A percentile compares a stretch with the other conserved stretches of the same genome.
Conservation (phyloP, 768 basidiomycete genomes). For the Lentinula detonsa region DNA sequence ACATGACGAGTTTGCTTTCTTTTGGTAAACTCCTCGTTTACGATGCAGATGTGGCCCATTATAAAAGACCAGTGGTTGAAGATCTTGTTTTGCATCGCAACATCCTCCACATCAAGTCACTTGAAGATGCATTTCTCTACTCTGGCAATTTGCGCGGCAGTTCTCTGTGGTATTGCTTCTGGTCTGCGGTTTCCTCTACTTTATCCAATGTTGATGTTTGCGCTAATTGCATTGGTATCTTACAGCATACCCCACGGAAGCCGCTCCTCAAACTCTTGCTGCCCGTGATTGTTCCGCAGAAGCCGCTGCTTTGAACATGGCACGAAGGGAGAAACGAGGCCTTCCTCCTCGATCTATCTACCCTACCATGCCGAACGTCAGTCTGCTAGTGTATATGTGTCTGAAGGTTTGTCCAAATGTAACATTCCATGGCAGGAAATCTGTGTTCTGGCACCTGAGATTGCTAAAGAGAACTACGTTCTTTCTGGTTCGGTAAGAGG, state of each 20-base stretch:
- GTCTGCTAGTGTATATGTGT: not conserved
- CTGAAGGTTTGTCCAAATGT: too few relatives aligned
- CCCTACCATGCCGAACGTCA: constrained; percentile 4
- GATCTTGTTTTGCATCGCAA: not conserved
- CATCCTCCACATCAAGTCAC: not conserved
- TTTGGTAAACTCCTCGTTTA: not conserved
- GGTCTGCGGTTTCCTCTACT: not conserved
- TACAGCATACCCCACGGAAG: not conserved
- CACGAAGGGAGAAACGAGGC: constrained; percentile 1
- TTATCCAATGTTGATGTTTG: not conserved
- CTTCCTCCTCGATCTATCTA: not conserved
- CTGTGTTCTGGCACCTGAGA: not conserved
- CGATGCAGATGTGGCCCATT: not conserved
- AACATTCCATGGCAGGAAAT: not conserved
- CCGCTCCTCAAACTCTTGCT: not conserved
- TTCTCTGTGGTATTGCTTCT: constrained; percentile 1
- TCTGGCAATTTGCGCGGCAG: not conserved
- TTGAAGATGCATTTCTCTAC: not conserved
- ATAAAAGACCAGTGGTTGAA: not conserved
- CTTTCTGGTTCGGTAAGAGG: not conserved
- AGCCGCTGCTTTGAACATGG: not conserved
- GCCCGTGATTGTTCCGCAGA: not conserved
- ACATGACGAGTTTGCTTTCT: not conserved
- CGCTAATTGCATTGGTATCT: not conserved
- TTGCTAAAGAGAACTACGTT: not conserved